These are phyloP conservation scores for Zymoseptoria ardabiliae DNA, from an alignment of 2,329 filamentous ascomycete genomes.

Conservation along the genomic window DNA sequence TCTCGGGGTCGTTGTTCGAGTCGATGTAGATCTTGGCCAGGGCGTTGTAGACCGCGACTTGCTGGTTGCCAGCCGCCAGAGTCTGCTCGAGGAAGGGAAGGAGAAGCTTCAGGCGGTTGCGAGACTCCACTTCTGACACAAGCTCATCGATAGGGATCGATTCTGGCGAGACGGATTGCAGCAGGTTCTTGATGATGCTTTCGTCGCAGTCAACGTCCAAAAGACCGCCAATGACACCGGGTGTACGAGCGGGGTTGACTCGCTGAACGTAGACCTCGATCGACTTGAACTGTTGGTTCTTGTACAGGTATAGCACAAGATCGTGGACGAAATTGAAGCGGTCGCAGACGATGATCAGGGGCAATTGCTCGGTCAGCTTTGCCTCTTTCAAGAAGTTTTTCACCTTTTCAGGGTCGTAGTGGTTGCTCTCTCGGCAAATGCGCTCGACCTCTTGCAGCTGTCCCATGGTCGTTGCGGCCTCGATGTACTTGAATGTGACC, in stretches of 20 bases:
- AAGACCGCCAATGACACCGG: slow-evolving; percentile 85
- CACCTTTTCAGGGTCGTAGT: slow-evolving; percentile 87
- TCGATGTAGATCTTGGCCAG: slow-evolving; percentile 99
- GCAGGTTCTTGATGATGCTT: slow-evolving; percentile 84
- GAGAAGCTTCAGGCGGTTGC: slow-evolving; percentile 91
- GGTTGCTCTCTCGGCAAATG: slow-evolving; percentile 84
- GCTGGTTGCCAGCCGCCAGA: slow-evolving; percentile 80
- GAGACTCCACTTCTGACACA: slow-evolving; percentile 86
- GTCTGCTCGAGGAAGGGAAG: slow-evolving; percentile 94
- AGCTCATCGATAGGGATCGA: slow-evolving; percentile 91
- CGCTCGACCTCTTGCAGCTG: slow-evolving; percentile 95
- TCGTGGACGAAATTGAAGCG: slow-evolving; percentile 99
- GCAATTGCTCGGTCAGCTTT: slow-evolving; percentile 81
- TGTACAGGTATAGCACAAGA: slow-evolving; percentile 90
- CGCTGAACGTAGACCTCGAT: slow-evolving; percentile 98
- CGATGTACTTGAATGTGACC: slow-evolving; percentile 98
- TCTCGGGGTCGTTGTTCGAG: slow-evolving; percentile 95
- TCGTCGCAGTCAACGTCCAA: slow-evolving; percentile 97
- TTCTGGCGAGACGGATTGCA: slow-evolving; percentile 74
- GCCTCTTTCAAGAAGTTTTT: slow-evolving; percentile 99
- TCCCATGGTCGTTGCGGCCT: slow-evolving; percentile 87
- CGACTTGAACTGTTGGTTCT: slow-evolving; percentile 98
- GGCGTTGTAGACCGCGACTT: slow-evolving; percentile 94
- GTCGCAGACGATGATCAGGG: slow-evolving; percentile 96
- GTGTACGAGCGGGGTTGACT: slow-evolving; percentile 85